phyloP scores from a whole-genome alignment of 345 rosid genomes.

The Camelina neglecta region DNA sequence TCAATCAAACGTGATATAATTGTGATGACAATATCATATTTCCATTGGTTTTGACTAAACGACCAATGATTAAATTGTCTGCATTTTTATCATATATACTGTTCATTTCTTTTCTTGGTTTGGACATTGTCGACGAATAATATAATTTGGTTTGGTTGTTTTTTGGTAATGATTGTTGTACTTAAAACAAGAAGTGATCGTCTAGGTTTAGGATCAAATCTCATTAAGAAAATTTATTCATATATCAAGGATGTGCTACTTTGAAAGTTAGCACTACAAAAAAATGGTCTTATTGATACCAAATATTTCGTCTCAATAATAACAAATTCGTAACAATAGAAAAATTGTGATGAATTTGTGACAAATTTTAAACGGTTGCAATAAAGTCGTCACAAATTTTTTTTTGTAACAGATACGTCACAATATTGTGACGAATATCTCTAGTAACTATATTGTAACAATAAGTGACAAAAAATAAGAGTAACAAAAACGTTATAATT shows the following conservation, averaged over 20 bases:
- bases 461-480: not conserved
- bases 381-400: not conserved
- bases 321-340: not conserved
- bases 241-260: not conserved
- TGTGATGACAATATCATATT: not conserved
- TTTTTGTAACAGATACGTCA: not conserved
- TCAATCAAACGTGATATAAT: not conserved
- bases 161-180: not conserved
- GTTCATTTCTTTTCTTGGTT: not conserved
- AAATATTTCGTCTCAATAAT: not conserved
- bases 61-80: not conserved
- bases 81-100: not conserved
- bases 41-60: not conserved
- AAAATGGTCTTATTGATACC: not conserved
- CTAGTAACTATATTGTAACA: not conserved
- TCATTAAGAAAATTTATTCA: not conserved
- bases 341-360: not conserved
- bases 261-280: no score
- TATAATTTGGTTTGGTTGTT: not conserved
- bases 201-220: not conserved
- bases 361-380: not conserved
- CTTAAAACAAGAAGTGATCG: not conserved
- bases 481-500: not conserved
- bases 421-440: not conserved
- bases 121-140: not conserved